Conservation (phyloP, 345 rosid species). For the Acer negundo region DNA sequence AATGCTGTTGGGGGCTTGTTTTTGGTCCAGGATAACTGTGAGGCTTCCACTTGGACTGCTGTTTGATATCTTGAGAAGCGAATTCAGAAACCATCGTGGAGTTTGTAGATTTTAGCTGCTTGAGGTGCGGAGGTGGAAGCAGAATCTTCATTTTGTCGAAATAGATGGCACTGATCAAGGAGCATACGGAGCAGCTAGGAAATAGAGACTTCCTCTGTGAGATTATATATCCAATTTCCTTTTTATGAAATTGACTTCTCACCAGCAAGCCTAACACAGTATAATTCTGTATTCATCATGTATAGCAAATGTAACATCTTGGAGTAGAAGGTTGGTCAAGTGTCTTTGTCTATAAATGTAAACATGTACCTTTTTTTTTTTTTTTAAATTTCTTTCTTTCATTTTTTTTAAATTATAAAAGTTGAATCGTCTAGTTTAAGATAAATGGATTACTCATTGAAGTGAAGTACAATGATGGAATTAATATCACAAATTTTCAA, state of each 20-base stretch:
- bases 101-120: background rate
- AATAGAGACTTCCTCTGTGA: background rate
- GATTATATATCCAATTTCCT: background rate
- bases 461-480: background rate
- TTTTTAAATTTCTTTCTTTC: background rate
- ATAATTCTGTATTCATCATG: background rate
- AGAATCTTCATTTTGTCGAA: background rate
- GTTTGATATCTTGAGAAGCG: slow-evolving; percentile 4
- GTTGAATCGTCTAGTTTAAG: background rate
- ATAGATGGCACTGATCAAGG: background rate
- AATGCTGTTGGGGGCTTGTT: slow-evolving; percentile 20
- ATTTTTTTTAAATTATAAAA: background rate
- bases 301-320: background rate
- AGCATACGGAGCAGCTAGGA: background rate
- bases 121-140: background rate
- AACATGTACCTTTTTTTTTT: background rate
- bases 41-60: background rate
- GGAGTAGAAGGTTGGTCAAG: background rate
- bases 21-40: background rate
- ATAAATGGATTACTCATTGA: too few species aligned
- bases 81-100: slow-evolving; percentile 2
- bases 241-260: background rate
- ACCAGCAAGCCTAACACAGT: background rate
- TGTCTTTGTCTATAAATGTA: background rate
- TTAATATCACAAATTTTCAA: background rate